Base-by-base conservation (phyloP, 2,329 filamentous ascomycete genomes). In the Penicillium sp. region DNA sequence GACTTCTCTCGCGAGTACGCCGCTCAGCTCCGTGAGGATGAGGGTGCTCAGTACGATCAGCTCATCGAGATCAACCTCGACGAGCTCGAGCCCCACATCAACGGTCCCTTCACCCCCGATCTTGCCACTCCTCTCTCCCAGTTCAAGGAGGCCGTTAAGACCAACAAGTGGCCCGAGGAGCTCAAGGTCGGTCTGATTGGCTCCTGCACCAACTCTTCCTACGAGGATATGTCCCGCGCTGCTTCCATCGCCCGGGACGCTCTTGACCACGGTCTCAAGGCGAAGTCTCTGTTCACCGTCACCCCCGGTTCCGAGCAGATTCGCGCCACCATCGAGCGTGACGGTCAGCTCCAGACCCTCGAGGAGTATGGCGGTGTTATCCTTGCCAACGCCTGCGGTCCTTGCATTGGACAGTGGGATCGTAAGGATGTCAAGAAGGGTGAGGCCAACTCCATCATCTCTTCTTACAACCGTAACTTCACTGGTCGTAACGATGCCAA, bases 391-490 rank as follows among this genome's bases (percentile, higher is more conserved):
- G 92, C 93, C 57, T 97, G 93, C 70, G 92, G 87, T 63, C 87
- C 88, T 62, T 93, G 88, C 77, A 91, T 95, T 71, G 90, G 89
- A 56, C 92, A 97, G 75, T 97, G 93, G 93, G 90, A 96, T 68
- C 87, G 93, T 62, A 80, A 78, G 59, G 92, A 97, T 63, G 89
- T 96, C 49, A 87, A 91, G 81, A 96, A 97, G 83, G 92, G 92
- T 60, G 85, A 88, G 64, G 79, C 90, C 66, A 99, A 99, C 84
- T 95, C 90, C 6, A 99, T 99, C 72, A 80, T 99, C 71, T 96
- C 91, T 39, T 97, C 93, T 25, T 99, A 96, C 86, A 99, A 99
- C 87, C 90, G 93, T 76, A 97, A 99, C 84, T 97, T 99, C 80
- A 97, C 92, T 54, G 92, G 92, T 60, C 89, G 93, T 71, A 97